Conservation (phyloP, 2,329 filamentous ascomycete species). For the Penicillium sp. region DNA sequence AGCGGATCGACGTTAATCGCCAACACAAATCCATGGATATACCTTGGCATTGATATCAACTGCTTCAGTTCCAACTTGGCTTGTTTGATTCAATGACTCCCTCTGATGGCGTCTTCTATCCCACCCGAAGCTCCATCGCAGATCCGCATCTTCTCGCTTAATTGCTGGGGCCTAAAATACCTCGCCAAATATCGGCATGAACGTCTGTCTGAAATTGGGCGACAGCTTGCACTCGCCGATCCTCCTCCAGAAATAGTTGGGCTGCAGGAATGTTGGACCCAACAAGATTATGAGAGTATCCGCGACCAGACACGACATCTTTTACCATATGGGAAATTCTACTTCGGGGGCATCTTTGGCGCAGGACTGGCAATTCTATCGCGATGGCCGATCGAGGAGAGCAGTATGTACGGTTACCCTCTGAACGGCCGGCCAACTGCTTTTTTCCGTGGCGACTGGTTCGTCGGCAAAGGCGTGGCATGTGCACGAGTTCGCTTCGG, state of each 20-base stretch:
- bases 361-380: slow-evolving; percentile 87
- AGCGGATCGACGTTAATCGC: not conserved
- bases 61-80: not conserved
- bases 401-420: slow-evolving; percentile 83
- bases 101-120: slow-evolving; percentile 18
- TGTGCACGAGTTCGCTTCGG: slow-evolving; percentile 78
- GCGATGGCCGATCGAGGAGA: slow-evolving; percentile 89
- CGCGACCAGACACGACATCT: slow-evolving; percentile 72
- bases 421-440: slow-evolving; percentile 91
- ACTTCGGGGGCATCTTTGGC: slow-evolving; percentile 85
- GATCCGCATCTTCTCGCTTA: slow-evolving; percentile 83
- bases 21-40: not conserved
- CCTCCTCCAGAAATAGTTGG: slow-evolving; percentile 82
- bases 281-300: slow-evolving; percentile 79
- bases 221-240: slow-evolving; percentile 69
- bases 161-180: slow-evolving; percentile 96
- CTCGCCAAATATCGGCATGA: slow-evolving; percentile 77
- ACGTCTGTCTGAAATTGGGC: slow-evolving; percentile 82
- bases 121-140: slow-evolving; percentile 52
- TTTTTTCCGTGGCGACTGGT: slow-evolving; percentile 95
- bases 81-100: not conserved
- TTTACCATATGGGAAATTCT: slow-evolving; percentile 91
- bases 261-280: slow-evolving; percentile 94
- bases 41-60: too few species aligned
- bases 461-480: slow-evolving; percentile 91